Evolutionary conservation across 2,329 filamentous ascomycete genomes (phyloP), one percentile per base, ranked within the genome.

Genomic region (Fusarium tjaetaba): DNA sequence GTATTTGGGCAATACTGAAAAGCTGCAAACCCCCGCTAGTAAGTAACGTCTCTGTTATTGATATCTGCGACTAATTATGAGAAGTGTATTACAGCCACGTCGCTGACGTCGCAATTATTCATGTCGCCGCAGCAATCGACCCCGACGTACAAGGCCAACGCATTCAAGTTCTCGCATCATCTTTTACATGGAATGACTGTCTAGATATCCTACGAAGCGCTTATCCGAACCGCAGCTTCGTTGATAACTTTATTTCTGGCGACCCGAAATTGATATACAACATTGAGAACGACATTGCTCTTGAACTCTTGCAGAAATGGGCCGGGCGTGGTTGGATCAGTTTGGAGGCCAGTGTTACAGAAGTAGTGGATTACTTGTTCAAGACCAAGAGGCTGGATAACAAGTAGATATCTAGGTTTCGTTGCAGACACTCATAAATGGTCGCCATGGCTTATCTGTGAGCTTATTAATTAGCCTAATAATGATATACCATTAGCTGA

Each of bases 41-140:
- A 46, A 61, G 72, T 71, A 28, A 6, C 1, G 0, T 18, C 11
- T 24, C 24, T 14, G 1, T 15, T 2, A 24, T 6, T 13, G 3
- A 6, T 7, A 24, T 1, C 6, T 5, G 10, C 2, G 20, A 36
- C 43, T 64, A 36, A 64, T 3, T 10, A 24, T 46, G 7, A 10
- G 1, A 9, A 75, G 73, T 73, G 39, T 75, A 75, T 26, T 66
- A 68, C 15, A 58, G 69, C 2, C 72, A 75, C 15, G 72, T 75
- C 28, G 63, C 61, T 1, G 72, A 75, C 20, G 56, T 71, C 2
- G 72, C 72, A 1, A 30, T 75, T 11, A 9, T 75, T 2, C 66
- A 75, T 28, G 48, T 73, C 20, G 70, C 73, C 15, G 72, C 72
- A 4, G 42, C 46, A 8, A 38, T 75, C 4, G 73, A 75, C 11